Percentiles rank a stretch among this genome's conserved stretches.
Evolutionary conservation across 768 basidiomycete genomes (phyloP).

Genomic region (Rickenella mellea): DNA sequence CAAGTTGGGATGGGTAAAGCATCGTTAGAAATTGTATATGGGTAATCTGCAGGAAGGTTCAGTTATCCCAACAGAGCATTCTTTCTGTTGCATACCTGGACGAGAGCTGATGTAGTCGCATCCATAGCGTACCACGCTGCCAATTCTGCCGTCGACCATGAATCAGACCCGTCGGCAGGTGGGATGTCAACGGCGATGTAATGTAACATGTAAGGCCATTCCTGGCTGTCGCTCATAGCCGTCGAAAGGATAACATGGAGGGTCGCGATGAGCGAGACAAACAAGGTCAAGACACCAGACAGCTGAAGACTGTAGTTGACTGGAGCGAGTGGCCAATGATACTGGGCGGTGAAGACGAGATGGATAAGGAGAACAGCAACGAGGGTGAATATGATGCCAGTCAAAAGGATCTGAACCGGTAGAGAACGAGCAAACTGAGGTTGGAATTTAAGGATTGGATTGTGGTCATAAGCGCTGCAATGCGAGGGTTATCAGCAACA

Average conservation of each 20-base stretch:
- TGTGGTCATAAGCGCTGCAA: too few relatives aligned
- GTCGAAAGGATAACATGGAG: constrained; percentile 63
- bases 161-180: constrained; percentile 23
- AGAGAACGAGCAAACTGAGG: constrained; percentile 82
- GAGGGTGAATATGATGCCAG: constrained; percentile 78
- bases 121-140: constrained; percentile 85
- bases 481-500: too few relatives aligned
- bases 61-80: not conserved
- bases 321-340: constrained; percentile 89
- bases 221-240: constrained; percentile 49
- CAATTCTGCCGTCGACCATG: constrained; percentile 57
- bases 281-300: constrained; percentile 69
- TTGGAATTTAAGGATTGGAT: constrained; percentile 72
- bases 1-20: constrained; percentile 84
- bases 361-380: constrained; percentile 82
- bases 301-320: constrained; percentile 89
- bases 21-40: constrained; percentile 97
- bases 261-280: constrained; percentile 70
- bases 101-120: constrained; percentile 71
- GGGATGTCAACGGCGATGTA: constrained; percentile 82
- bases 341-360: constrained; percentile 89
- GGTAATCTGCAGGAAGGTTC: constrained; percentile 52
- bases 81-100: constrained; percentile 54
- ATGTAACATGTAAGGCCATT: constrained; percentile 94
- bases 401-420: constrained; percentile 83